Evolutionary conservation across 75 land plant species (phyloP).

Genomic region (Picea sitchensis): DNA sequence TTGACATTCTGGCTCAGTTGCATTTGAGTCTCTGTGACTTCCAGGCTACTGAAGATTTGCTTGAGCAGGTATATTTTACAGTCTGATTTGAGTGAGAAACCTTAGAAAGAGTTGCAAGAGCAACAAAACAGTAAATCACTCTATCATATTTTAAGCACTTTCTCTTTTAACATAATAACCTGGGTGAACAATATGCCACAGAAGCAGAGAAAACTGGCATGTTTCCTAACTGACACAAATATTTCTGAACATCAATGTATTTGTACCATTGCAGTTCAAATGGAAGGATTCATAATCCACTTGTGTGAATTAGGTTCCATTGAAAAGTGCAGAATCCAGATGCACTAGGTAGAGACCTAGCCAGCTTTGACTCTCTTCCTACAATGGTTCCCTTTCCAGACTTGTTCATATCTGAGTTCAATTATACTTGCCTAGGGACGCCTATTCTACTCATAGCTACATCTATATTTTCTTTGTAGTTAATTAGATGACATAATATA

Average conservation of each 20-base stretch:
- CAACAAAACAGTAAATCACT: background rate
- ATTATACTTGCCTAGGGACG: background rate
- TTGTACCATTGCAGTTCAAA: background rate
- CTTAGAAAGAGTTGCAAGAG: background rate
- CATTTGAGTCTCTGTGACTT: conserved; percentile 50
- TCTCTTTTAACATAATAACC: background rate
- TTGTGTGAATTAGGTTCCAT: background rate
- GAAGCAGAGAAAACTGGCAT: background rate
- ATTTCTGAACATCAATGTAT: background rate
- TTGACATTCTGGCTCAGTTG: conserved; percentile 72
- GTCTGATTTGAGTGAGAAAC: background rate
- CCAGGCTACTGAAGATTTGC: conserved; percentile 29
- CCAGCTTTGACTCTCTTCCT: background rate
- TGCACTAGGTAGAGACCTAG: background rate
- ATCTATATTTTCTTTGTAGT: background rate
- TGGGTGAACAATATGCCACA: too few relatives aligned
- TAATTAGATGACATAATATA: background rate
- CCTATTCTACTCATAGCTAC: background rate
- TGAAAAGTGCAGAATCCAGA: background rate
- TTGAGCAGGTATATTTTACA: conserved; percentile 49
- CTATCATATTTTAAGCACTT: background rate
- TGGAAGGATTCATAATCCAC: background rate
- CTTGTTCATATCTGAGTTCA: background rate
- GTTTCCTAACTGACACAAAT: background rate
- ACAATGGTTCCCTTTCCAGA: background rate